phyloP scores from a whole-genome alignment of 176 grass and related monocot genomes.

The Oropetium thomaeum region DNA sequence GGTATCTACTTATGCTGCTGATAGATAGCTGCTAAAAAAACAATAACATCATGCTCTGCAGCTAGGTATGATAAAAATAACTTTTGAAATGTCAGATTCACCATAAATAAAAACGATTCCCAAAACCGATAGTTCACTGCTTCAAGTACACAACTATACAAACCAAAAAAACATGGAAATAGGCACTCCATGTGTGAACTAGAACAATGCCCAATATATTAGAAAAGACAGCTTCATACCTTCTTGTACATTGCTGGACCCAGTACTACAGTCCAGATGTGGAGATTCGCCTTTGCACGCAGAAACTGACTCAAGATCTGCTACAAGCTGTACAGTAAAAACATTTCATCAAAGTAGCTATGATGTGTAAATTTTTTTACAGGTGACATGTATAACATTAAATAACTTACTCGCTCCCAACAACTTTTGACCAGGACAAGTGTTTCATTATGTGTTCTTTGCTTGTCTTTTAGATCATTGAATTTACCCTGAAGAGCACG shows the following conservation, averaged over 20 bases:
- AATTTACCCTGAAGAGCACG: slow-evolving; percentile 73
- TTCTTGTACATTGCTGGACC: slow-evolving; percentile 19
- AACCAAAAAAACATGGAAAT: not conserved
- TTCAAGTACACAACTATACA: not conserved
- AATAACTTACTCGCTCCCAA: slow-evolving; percentile 58
- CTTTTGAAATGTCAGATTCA: not conserved
- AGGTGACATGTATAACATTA: slow-evolving; percentile 4
- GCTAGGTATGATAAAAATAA: not conserved
- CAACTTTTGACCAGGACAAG: slow-evolving; percentile 61
- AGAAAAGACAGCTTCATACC: slow-evolving; percentile 37
- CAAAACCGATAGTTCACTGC: not conserved
- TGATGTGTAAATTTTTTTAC: not conserved
- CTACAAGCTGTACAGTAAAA: slow-evolving; percentile 51
- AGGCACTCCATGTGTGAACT: not conserved
- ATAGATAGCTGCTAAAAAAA: not conserved
- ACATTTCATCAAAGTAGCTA: not conserved
- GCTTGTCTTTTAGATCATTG: slow-evolving; percentile 63
- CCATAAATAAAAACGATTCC: slow-evolving; percentile 6
- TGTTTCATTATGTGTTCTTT: slow-evolving; percentile 47
- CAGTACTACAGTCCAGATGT: slow-evolving; percentile 32
- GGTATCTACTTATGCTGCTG: not conserved
- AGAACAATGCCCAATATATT: slow-evolving; percentile 15
- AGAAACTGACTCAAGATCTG: slow-evolving; percentile 59
- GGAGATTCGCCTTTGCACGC: slow-evolving; percentile 40
- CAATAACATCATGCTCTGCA: not conserved